Conservation (phyloP, 1,139 yeast species). For the Debaryomyces sp. region DNA sequence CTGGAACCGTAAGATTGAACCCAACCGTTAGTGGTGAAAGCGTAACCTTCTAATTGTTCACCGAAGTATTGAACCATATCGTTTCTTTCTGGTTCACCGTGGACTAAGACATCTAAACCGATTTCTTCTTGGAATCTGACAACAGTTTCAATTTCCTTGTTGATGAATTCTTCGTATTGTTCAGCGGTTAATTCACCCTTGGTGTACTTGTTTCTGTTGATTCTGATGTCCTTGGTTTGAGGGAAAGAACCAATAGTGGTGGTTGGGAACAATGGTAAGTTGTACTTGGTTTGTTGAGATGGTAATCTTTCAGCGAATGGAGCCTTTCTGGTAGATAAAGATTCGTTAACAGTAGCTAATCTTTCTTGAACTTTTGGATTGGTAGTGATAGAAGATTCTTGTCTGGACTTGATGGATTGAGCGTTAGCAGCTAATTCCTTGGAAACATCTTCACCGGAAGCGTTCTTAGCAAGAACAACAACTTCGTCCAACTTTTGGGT, state of each 20-base stretch:
- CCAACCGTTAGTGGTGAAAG: constrained; percentile 99
- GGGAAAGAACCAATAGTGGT: constrained; percentile 99
- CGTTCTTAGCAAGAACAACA: constrained; percentile 87
- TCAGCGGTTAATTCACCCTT: constrained; percentile 95
- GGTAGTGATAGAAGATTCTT: constrained; percentile 85
- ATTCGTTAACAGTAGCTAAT: constrained; percentile 77
- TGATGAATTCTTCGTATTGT: constrained; percentile 94
- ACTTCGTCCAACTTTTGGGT: constrained; percentile 94
- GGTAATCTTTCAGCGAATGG: constrained; percentile 86
- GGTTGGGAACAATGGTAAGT: constrained; percentile 98
- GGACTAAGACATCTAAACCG: constrained; percentile 96
- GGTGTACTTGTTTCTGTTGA: constrained; percentile 96
- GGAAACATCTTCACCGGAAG: constrained; percentile 74
- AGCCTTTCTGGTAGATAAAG: constrained; percentile 81
- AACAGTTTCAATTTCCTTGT: constrained; percentile 93
- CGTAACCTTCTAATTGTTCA: constrained; percentile 97
- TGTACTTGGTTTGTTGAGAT: constrained; percentile 84
- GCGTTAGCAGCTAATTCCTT: constrained; percentile 81
- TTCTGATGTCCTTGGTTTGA: constrained; percentile 98
- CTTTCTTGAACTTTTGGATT: constrained; percentile 89
- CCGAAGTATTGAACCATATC: constrained; percentile 99
- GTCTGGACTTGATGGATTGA: constrained; percentile 82
- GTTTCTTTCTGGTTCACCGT: constrained; percentile 99
- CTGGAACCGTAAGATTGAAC: constrained; percentile 99
- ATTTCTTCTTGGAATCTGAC: constrained; percentile 99